Percentiles rank a stretch among this genome's conserved stretches.
phyloP scores from a whole-genome alignment of 2,329 filamentous ascomycete genomes.

The Aureobasidium lini region DNA sequence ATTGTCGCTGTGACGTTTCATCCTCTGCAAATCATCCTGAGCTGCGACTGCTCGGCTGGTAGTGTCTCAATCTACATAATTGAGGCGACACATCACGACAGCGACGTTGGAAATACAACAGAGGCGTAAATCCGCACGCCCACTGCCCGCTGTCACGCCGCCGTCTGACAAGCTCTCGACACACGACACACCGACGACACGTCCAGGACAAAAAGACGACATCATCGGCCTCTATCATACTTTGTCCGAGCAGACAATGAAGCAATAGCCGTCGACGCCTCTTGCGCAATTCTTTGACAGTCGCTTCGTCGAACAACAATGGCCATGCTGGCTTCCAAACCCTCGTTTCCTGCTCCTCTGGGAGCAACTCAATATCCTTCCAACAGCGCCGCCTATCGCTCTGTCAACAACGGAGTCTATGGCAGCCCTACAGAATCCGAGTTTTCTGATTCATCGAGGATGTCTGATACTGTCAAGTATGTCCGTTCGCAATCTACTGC shows the following conservation, averaged over 20 bases:
- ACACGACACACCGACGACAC: neutral
- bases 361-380: slow-evolving; percentile 21
- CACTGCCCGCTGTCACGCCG: neutral
- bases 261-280: slow-evolving; percentile 6
- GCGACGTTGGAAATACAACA: neutral
- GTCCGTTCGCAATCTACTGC: slow-evolving; percentile 4
- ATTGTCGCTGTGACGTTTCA: slow-evolving; percentile 12
- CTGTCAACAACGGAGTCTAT: slow-evolving; percentile 44
- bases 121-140: neutral
- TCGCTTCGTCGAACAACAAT: slow-evolving; percentile 35
- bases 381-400: slow-evolving; percentile 15
- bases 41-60: slow-evolving; percentile 9
- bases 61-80: slow-evolving; percentile 5
- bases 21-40: slow-evolving; percentile 8
- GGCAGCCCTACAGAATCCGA: slow-evolving; percentile 86
- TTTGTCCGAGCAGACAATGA: slow-evolving; percentile 2
- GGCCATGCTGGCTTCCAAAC: slow-evolving; percentile 73
- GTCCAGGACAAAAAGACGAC: neutral
- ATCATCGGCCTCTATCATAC: neutral
- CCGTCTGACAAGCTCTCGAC: neutral
- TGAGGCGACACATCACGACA: neutral
- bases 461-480: slow-evolving; percentile 52
- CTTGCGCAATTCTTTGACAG: slow-evolving; percentile 4
- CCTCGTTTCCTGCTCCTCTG: slow-evolving; percentile 52
- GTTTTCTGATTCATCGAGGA: slow-evolving; percentile 71